A percentile compares a stretch with the other conserved stretches of the same genome.
These are phyloP conservation scores for Hordeum marinum DNA, from an alignment of 176 grass and related monocot species.

Conservation along the genomic window DNA sequence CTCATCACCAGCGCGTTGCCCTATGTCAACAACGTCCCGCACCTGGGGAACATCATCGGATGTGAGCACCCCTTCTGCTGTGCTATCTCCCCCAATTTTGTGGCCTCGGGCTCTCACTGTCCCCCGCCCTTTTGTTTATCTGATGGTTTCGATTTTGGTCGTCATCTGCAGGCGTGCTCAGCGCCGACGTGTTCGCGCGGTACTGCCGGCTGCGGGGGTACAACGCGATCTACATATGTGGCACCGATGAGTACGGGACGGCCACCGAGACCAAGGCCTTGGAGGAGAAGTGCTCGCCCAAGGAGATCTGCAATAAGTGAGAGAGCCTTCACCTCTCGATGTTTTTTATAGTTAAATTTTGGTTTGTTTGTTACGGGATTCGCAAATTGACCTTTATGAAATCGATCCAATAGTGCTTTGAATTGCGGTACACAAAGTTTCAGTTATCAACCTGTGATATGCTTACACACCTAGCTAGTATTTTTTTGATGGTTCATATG, in stretches of 20 bases:
- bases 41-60: conserved; percentile 84
- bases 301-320: conserved; percentile 95
- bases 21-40: conserved; percentile 81
- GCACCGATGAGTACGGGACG: conserved; percentile 94
- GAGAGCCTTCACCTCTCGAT: conserved; percentile 9
- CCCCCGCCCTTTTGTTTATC: background rate
- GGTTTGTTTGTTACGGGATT: background rate
- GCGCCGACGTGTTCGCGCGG: conserved; percentile 89
- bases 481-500: background rate
- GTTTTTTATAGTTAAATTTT: background rate
- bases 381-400: background rate
- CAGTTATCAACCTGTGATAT: background rate
- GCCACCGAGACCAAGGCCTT: conserved; percentile 95
- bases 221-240: conserved; percentile 91
- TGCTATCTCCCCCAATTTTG: background rate
- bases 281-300: conserved; percentile 96
- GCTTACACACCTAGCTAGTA: background rate
- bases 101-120: background rate
- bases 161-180: conserved; percentile 63
- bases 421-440: background rate
- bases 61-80: conserved; percentile 37
- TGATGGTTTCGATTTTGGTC: background rate
- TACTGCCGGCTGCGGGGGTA: conserved; percentile 83
- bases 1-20: conserved; percentile 81
- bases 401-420: background rate